Evolutionary conservation across 225 moss, liverwort and hornwort species (phyloP).

Genomic region (Straminergon stramineum): DNA sequence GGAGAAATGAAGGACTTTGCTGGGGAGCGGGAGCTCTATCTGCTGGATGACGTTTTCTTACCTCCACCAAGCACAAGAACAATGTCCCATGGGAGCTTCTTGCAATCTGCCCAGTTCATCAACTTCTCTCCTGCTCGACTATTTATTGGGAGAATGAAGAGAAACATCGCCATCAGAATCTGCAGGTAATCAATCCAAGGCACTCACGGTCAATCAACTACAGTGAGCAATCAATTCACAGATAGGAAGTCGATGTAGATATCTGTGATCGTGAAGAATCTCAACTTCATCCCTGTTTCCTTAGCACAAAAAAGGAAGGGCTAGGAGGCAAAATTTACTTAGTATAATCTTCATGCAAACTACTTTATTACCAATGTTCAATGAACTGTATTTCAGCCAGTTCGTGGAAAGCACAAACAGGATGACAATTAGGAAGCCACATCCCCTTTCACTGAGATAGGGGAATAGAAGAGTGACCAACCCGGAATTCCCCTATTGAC

Average conservation of each 20-base stretch:
- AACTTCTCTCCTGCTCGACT: slow-evolving; percentile 45
- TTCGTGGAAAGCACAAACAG: background rate
- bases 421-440: background rate
- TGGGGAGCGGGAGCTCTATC: background rate
- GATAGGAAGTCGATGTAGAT: background rate
- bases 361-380: background rate
- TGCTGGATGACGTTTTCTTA: background rate
- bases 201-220: background rate
- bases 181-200: slow-evolving; percentile 16
- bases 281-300: background rate
- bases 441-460: background rate
- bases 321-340: background rate
- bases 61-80: slow-evolving; percentile 64
- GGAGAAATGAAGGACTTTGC: background rate
- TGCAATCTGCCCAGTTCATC: slow-evolving; percentile 80
- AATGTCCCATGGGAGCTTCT: slow-evolving; percentile 82
- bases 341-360: background rate
- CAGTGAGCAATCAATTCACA: background rate
- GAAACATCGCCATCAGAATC: slow-evolving; percentile 54
- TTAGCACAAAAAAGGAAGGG: background rate
- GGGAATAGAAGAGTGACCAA: background rate
- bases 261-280: background rate
- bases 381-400: background rate
- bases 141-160: slow-evolving; percentile 60
- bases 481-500: background rate